Evolutionary conservation across 805 yeast species (phyloP).

Genomic region (Nakazawaea pomicola): DNA sequence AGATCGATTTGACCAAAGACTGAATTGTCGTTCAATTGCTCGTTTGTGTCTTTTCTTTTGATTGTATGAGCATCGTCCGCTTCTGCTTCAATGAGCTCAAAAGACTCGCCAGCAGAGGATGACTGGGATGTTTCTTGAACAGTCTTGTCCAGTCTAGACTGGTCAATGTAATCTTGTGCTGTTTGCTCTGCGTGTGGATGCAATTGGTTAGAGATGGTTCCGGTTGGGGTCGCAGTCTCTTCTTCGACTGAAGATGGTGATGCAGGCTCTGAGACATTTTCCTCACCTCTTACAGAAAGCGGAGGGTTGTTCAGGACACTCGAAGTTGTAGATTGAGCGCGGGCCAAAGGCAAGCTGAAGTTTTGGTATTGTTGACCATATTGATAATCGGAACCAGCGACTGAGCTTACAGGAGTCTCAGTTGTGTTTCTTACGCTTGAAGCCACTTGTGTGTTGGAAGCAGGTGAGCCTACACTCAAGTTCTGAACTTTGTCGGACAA

Average conservation of each 20-base stretch:
- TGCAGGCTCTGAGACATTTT: slow-evolving; percentile 37
- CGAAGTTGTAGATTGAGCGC: slow-evolving; percentile 82
- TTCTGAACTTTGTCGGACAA: slow-evolving; percentile 22
- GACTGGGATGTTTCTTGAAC: slow-evolving; percentile 4
- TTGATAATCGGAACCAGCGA: slow-evolving; percentile 42
- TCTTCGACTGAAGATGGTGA: slow-evolving; percentile 30
- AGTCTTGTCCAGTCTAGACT: not conserved
- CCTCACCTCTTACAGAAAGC: slow-evolving; percentile 79
- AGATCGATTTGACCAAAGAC: not conserved
- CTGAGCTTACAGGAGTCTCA: slow-evolving; percentile 45
- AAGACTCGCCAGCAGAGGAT: slow-evolving; percentile 11
- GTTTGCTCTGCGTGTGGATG: slow-evolving; percentile 3
- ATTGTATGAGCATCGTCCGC: slow-evolving; percentile 6
- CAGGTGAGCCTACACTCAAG: slow-evolving; percentile 19
- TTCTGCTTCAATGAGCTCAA: slow-evolving; percentile 12
- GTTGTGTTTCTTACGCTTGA: slow-evolving; percentile 19
- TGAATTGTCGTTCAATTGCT: not conserved
- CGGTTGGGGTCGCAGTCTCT: slow-evolving; percentile 24
- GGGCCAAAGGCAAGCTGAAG: slow-evolving; percentile 38
- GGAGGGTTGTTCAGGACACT: slow-evolving; percentile 93
- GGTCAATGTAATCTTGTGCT: slow-evolving; percentile 1
- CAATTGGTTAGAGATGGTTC: slow-evolving; percentile 8
- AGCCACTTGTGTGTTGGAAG: slow-evolving; percentile 18
- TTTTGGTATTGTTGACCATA: slow-evolving; percentile 27
- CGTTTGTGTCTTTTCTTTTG: slow-evolving; percentile 3